Base-by-base conservation (phyloP, 208 protist genomes). In the Leishmania gerbilli region DNA sequence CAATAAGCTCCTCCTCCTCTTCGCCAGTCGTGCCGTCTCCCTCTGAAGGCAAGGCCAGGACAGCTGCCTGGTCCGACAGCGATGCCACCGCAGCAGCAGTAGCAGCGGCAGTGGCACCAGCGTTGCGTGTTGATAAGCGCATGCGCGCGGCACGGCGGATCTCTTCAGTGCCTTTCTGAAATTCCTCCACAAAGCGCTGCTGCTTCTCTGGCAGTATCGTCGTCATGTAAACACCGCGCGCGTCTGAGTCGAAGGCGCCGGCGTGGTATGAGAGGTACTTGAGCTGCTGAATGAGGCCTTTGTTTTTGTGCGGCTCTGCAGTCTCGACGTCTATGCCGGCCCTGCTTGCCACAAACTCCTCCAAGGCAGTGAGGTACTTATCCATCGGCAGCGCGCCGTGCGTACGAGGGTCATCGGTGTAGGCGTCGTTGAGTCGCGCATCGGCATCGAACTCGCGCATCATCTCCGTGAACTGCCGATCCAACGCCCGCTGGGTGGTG, bases 271-370 rank as follows among this genome's bases (percentile, higher is more conserved):
- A 83, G 64, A 97, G 83, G 69, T 87, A 87, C 71, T 88, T 84
- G 24, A 97, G 84, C 84, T 97, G 94, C 67, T 95, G 91, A 42
- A 96, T 88, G 15, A 95, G 85, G 24, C 94, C 94, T 76, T 95
- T 95, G 80, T 97, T 95, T 53, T 92, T 91, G 68, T 76, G 80
- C 53, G 91, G 92, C 83, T 95, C 91, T 5, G 87, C 86, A 17
- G 91, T 97, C 34, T 85, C 87, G 65, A 90, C 80, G 40, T 95
- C 86, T 60, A 95, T 75, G 51, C 94, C 94, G 15, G 94, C 94
- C 47, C 88, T 86, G 34, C 93, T 88, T 17, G 88, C 84, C 37
- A 95, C 91, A 74, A 96, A 97, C 81, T 96, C 95, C 79, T 96
- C 88, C 15, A 97, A 86, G 0, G 95, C 95, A 27, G 87, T 78